Evolutionary conservation across 78 protist genomes (phyloP).

Genomic region (Dictyostelium brefeldianum): DNA sequence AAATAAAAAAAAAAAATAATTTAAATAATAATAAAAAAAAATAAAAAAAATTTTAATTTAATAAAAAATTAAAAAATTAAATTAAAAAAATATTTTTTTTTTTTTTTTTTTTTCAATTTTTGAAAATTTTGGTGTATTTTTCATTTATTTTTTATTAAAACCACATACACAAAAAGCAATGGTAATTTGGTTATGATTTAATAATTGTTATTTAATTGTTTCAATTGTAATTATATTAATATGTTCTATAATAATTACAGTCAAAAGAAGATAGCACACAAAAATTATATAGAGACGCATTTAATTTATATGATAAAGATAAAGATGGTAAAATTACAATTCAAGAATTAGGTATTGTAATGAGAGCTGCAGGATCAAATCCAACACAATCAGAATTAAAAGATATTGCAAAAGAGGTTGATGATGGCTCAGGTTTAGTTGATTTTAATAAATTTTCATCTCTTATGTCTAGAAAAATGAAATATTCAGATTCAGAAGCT

Average conservation of each 20-base stretch:
- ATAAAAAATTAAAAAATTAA: too few relatives aligned
- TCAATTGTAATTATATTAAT: too few relatives aligned
- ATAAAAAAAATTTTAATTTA: too few relatives aligned
- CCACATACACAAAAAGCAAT: not conserved
- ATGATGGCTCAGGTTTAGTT: slow-evolving; percentile 70
- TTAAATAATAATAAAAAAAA: too few relatives aligned
- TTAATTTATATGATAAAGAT: slow-evolving; percentile 83
- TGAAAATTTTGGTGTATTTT: not conserved
- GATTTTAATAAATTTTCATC: slow-evolving; percentile 37
- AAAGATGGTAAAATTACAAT: slow-evolving; percentile 85
- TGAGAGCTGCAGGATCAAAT: slow-evolving; percentile 89
- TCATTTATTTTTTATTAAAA: not conserved
- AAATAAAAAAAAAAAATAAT: too few relatives aligned
- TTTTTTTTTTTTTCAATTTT: not conserved
- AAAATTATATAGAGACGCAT: slow-evolving; percentile 72
- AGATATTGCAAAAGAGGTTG: slow-evolving; percentile 55
- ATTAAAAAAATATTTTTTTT: not conserved
- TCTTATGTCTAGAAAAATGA: slow-evolving; percentile 41
- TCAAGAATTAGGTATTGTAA: slow-evolving; percentile 80
- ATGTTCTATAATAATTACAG: not conserved
- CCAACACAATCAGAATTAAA: slow-evolving; percentile 87
- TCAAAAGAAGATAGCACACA: slow-evolving; percentile 56
- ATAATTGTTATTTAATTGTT: too few relatives aligned
- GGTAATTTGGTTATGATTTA: not conserved
- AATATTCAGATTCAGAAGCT: slow-evolving; percentile 71